phyloP scores from a whole-genome alignment of 83 land plant species.

The Thuja plicata region DNA sequence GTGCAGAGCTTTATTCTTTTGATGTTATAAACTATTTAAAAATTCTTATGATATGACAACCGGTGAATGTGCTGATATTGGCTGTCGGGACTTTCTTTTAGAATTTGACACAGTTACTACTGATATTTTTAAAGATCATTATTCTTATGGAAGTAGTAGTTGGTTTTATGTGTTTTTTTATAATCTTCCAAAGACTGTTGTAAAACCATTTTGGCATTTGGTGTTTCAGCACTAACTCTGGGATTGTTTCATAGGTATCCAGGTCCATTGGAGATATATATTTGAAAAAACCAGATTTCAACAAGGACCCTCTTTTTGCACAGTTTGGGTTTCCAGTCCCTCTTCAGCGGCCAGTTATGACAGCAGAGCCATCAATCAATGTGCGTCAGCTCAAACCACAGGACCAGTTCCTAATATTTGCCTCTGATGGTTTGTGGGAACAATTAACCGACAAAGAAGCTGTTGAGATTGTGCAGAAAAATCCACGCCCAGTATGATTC shows the following conservation, averaged over 20 bases:
- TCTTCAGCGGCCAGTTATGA: conserved; percentile 50
- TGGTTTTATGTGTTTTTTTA: neutral
- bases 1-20: neutral
- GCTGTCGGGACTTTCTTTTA: neutral
- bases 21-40: neutral
- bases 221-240: neutral
- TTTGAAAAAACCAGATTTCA: conserved; percentile 59
- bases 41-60: neutral
- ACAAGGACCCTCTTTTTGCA: conserved; percentile 44
- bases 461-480: conserved; percentile 51
- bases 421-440: conserved; percentile 80
- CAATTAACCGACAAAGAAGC: conserved; percentile 57
- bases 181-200: neutral
- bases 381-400: conserved; percentile 42
- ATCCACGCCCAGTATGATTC: conserved; percentile 56
- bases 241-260: conserved; percentile 39
- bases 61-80: neutral
- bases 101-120: neutral
- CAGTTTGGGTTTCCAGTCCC: conserved; percentile 45
- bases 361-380: conserved; percentile 60
- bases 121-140: neutral
- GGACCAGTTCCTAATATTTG: conserved; percentile 65
- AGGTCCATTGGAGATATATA: conserved; percentile 73
- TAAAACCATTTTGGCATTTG: neutral
- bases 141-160: neutral